Evolutionary conservation across 192 early-diverging fungal species (phyloP), one percentile per base, ranked within the genome.

Genomic region (Spizellomyces punctatus): DNA sequence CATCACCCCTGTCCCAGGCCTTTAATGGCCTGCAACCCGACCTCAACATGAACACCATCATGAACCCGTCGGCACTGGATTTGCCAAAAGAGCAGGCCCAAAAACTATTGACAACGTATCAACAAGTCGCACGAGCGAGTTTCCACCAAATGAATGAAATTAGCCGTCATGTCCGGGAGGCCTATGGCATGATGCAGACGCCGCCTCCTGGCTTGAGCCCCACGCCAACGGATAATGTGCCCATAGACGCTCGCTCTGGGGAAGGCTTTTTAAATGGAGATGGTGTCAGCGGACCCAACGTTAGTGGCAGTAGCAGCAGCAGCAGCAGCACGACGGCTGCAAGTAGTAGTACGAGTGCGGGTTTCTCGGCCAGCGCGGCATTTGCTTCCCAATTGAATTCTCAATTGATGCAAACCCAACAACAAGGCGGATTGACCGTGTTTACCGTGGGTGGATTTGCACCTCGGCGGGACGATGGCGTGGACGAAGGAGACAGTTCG

Each of bases 121-220:
- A 63, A 57, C 63, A 59, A 59, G 64, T 71, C 10, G 72, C 69
- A 27, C 61, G 62, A 10, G 72, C 75, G 10, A 63, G 72, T 41
- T 45, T 74, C 44, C 64, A 74, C 17, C 72, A 74, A 44, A 74
- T 74, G 72, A 58, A 59, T 46, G 72, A 74, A 64, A 74, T 74
- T 27, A 66, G 64, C 21, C 22, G 58, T 22, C 63, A 67, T 17
- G 72, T 74, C n/a, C 42, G 45, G 55, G 55, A 74, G 46, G 72
- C 72, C 1, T 72, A 72, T 57, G 22, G 47, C 42, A 10, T 52
- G 49, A 64, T 72, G 62, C 61, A 64, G n/a, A 68, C 47, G 7
- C 16, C 36, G 10, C 57, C 58, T n/a, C 17, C 19, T 6, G 16
- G 16, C 6, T 36, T 36, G 27, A 36, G 27, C 27, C 27, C 27